phyloP scores from a whole-genome alignment of 2,329 filamentous ascomycete genomes.

The Aspergillus persii region DNA sequence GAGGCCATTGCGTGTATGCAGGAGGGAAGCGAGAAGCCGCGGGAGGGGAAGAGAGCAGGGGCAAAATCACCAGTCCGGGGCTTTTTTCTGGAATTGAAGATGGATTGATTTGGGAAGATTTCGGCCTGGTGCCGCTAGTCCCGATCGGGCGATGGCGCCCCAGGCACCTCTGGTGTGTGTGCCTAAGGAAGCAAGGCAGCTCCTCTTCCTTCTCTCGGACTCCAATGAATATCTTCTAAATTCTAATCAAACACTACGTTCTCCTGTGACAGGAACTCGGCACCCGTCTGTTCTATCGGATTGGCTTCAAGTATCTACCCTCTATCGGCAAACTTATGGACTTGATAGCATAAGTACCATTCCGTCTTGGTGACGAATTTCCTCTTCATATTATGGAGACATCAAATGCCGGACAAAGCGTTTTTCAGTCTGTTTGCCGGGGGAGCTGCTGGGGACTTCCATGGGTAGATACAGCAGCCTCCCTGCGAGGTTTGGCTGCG shows the following conservation, averaged over 20 bases:
- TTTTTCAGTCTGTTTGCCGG: background rate
- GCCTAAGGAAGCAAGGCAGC: background rate
- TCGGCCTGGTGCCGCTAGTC: conserved; percentile 25
- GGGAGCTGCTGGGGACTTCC: background rate
- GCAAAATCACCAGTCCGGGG: conserved; percentile 1
- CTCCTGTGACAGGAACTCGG: background rate
- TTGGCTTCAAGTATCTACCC: background rate
- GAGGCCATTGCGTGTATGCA: conserved; percentile 46
- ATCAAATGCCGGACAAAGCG: background rate
- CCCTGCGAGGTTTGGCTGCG: background rate
- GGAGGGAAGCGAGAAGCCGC: conserved; percentile 6
- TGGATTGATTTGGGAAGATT: conserved; percentile 22
- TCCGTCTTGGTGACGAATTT: background rate
- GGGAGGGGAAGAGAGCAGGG: conserved; percentile 17
- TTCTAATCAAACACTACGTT: too few relatives aligned
- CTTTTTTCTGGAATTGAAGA: conserved; percentile 18
- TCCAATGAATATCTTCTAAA: too few relatives aligned
- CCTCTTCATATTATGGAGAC: background rate
- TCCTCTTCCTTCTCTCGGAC: background rate
- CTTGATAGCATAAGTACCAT: background rate
- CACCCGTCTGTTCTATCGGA: background rate
- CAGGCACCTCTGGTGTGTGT: background rate
- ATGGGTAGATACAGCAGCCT: background rate
- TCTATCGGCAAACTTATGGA: background rate
- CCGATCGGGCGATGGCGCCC: conserved; percentile 14